These are phyloP conservation scores for Ganoderma meredithae DNA, from an alignment of 1,284 basidiomycete species.

Conservation along the genomic window DNA sequence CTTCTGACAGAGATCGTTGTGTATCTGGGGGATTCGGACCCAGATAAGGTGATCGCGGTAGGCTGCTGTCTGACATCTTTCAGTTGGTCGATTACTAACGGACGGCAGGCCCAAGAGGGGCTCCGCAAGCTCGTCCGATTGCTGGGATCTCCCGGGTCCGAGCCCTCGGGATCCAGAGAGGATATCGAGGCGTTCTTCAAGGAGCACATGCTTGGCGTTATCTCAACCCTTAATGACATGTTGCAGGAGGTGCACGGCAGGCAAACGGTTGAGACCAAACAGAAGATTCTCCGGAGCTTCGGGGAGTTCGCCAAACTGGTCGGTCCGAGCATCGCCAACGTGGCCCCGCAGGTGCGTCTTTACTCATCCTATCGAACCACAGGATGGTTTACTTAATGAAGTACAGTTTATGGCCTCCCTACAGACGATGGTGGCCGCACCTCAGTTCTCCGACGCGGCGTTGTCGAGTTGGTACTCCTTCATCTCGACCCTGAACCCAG, in stretches of 20 bases:
- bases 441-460: constrained; percentile 80
- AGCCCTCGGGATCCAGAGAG: constrained; percentile 5
- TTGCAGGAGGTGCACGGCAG: constrained; percentile 84
- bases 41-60: constrained; percentile 53
- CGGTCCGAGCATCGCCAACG: constrained; percentile 74
- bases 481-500: constrained; percentile 71
- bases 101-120: constrained; percentile 62
- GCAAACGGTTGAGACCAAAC: constrained; percentile 70
- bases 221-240: constrained; percentile 83
- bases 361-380: not conserved
- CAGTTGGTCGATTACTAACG: constrained; percentile 7
- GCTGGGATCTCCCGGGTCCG: constrained; percentile 35
- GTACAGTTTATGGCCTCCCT: constrained; percentile 94
- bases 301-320: constrained; percentile 79
- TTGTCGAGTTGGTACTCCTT: constrained; percentile 87
- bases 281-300: constrained; percentile 81
- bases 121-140: constrained; percentile 64
- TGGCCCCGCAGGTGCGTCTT: constrained; percentile 81
- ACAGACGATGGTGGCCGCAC: constrained; percentile 83
- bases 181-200: constrained; percentile 65
- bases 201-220: constrained; percentile 80
- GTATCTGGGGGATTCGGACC: constrained; percentile 73
- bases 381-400: not conserved
- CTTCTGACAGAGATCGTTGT: constrained; percentile 81
- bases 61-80: constrained; percentile 30